Evolutionary conservation across 345 rosid genomes (phyloP), one percentile per base, ranked within the genome.

Genomic region (Linum tenue): DNA sequence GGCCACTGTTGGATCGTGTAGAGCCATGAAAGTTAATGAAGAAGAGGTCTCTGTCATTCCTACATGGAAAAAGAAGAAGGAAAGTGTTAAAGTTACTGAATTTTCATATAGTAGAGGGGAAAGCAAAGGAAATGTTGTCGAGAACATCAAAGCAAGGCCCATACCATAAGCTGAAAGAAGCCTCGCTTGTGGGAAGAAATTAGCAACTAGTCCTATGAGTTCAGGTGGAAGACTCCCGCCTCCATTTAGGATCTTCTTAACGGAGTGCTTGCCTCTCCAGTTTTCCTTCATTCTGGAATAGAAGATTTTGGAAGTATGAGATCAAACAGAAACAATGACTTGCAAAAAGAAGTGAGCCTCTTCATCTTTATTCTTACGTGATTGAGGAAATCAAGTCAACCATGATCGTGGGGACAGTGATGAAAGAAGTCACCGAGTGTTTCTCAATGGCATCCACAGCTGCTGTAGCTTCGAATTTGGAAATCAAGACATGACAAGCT

Each of bases 1-100:
- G 56, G 59, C 31, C 31, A 22, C 63, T 44, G 70, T 61, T 64
- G 86, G 85, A 66, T 81, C 83, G 69, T 70, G 60, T 71, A 86
- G 85, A 55, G 85, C 81, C 84, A 73, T 74, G 77, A 89, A 89
- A 56, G 92, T 79, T 31, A 86, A 80, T 36, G 95, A 92, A 66
- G 98, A 86, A 62, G 90, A 84, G 35, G 95, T 77, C 78, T 92
- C 91, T 53, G 98, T 89, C 96, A 92, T 84, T 66, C 96, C 98
- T 92, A 61, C 38, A 65, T 53, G 55, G 64, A 56, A 67, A 51
- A 63, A 59, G 61, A 37, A 14, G 8, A 55, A 17, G 17, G 15
- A 63, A 56, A 41, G 7, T 22, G 31, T 22, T 22, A 22, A 22
- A 37, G 62, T 71, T 41, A 55, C 53, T 61, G 42, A 68, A 55